Evolutionary conservation across 441 rosid species (phyloP), one percentile per base, ranked within the genome.

Genomic region (Geranium incanum): DNA sequence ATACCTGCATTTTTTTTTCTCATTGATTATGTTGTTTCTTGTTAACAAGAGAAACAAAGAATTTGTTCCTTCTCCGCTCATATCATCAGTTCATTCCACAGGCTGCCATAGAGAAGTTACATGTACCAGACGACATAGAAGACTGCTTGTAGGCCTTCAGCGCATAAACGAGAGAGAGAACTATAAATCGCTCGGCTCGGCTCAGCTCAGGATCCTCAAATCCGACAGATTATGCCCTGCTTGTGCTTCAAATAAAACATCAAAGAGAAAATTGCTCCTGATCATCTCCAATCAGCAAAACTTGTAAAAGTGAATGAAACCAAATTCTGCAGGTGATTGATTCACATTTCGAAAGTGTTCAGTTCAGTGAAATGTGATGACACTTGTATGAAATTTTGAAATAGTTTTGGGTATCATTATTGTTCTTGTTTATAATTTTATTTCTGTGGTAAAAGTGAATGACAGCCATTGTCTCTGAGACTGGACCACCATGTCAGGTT

Each of bases 91-190:
- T 50, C 65, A 45, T 73, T 69, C 70, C 76, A 79, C 86, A 87
- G 94, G 91, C 94, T 78, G 88, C 89, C 68, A 87, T 88, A 64
- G 94, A 88, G 75, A 88, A 88, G 77, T 71, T 87, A 78, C 94
- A 85, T 75, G 88, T 88, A 67, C 91, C 91, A 3, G 94, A 87
- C 71, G 91, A 85, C 76, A 70, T 88, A 21, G 88, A 82, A 19
- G 93, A 84, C 72, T 74, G 74, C 78, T 65, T 81, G 74, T 85
- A 79, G 77, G 68, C 73, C 62, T 2, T 21, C 69, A 48, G 71
- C 48, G n/a, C 68, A 62, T 33, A 68, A 70, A 68, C 70, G 75
- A 63, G 70, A 66, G 28, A 18, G 1, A 9, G 2, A 45, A 66
- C 39, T 59, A 75, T 73, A 60, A 73, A 68, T 48, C 69, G 19